Conservation (phyloP, 1,284 basidiomycete species). For the Naganishia sp. region DNA sequence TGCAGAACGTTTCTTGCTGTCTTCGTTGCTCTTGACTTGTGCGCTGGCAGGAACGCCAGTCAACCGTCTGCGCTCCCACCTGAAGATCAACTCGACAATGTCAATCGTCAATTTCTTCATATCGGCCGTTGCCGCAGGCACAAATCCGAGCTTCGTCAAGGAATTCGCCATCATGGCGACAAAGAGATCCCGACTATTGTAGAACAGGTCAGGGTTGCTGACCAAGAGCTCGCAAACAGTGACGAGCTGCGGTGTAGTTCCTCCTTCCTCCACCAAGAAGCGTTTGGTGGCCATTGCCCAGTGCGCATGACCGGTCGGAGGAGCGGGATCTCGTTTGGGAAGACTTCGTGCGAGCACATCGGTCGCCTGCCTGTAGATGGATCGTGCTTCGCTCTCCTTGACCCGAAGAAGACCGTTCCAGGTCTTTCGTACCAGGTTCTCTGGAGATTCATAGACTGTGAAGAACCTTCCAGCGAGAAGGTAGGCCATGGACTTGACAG, state of each 20-base stretch:
- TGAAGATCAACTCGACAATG: constrained; percentile 79
- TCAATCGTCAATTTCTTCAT: constrained; percentile 80
- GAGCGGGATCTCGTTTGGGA: constrained; percentile 61
- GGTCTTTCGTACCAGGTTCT: constrained; percentile 91
- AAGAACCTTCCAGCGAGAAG: constrained; percentile 94
- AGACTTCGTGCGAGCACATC: constrained; percentile 90
- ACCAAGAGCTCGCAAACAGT: constrained; percentile 91
- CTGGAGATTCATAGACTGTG: constrained; percentile 82
- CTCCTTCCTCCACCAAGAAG: constrained; percentile 86
- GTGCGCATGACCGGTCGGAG: constrained; percentile 65
- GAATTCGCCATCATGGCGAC: constrained; percentile 95
- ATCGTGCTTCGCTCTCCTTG: constrained; percentile 73
- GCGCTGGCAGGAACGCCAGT: constrained; percentile 54
- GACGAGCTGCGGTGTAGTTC: constrained; percentile 75
- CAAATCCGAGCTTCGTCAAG: constrained; percentile 81
- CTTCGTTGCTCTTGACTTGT: constrained; percentile 53
- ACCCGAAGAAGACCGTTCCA: constrained; percentile 88
- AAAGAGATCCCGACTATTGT: constrained; percentile 87
- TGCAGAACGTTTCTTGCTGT: constrained; percentile 38
- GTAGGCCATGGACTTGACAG: constrained; percentile 93
- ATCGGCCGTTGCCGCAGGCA: constrained; percentile 72
- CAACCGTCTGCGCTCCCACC: constrained; percentile 71
- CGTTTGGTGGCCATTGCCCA: constrained; percentile 91
- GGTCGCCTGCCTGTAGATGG: constrained; percentile 81
- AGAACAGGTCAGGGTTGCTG: constrained; percentile 89